Evolutionary conservation across 768 basidiomycete species (phyloP), one percentile per base, ranked within the genome.

Genomic region (Tylopilus rubrobrunneus): DNA sequence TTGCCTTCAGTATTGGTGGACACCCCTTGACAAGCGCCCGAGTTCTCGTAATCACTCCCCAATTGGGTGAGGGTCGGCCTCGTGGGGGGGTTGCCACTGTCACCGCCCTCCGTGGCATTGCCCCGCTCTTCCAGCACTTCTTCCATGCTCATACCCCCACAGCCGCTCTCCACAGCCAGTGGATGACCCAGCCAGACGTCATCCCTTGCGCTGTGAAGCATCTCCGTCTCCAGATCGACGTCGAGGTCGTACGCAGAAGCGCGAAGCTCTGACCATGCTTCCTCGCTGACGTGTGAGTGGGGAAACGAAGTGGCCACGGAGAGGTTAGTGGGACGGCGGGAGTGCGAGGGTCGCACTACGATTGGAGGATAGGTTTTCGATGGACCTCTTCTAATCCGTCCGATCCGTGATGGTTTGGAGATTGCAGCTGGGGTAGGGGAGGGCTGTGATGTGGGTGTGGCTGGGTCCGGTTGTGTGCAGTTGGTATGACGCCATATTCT

Each of bases 171-270:
- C n/a, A 67, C 9, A 40, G 47, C 60, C 4, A 62, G 21, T 8
- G 39, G 23, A 37, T 36, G 64, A 1, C 52, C 46, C 9, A 43
- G 7, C 57, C 60, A 62, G 10, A 54, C 19, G 44, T 67, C 66
- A 25, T 67, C 60, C 44, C 42, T 49, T 10, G 58, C 62, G 5
- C 58, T 60, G 25, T 65, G 58, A 23, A 67, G 23, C 65, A 66
- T 66, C 58, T 62, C 65, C 15, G 44, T 33, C 55, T 62, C 61
- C 48, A 66, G 25, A 23, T 66, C 65, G n/a, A 52, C 52, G 41
- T 67, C 66, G 5, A 67, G 60, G 41, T 67, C 66, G 4, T 68
- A 67, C 17, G 64, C 60, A 1, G 62, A 61, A 5, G 50, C 55
- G 17, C 57, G 56, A 39, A 64, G 60, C 5, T 64, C 53, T 29